Conservation (phyloP, 148 eudicot genomes). For the Dianthus caryophyllus region DNA sequence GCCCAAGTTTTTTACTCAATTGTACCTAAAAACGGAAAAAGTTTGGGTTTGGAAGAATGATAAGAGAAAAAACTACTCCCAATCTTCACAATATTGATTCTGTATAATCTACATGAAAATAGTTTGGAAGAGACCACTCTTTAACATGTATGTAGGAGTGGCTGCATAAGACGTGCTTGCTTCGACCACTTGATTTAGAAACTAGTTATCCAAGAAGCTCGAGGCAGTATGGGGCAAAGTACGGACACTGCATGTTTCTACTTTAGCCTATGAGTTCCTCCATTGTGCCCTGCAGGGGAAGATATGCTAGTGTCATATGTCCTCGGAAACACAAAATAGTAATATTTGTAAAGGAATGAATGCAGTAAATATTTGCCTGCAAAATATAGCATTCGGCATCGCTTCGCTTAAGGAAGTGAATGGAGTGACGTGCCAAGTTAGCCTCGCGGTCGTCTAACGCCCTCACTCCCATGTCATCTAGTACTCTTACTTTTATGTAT, state of each 20-base stretch:
- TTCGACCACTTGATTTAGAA: no score
- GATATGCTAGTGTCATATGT: conserved; percentile 1
- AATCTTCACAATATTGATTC: no score
- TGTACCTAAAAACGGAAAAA: no score
- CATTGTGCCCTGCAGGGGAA: conserved; percentile 62
- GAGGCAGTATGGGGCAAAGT: no score
- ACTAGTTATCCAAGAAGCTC: no score
- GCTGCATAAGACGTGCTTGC: no score
- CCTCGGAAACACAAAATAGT: background rate
- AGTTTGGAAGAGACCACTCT: no score
- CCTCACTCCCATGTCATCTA: conserved; percentile 75
- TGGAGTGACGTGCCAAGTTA: conserved; percentile 79
- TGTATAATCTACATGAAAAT: no score
- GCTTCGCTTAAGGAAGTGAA: conserved; percentile 75
- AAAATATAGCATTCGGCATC: conserved; percentile 93
- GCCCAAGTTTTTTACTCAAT: no score
- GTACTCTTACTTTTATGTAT: conserved; percentile 83
- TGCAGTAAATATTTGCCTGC: conserved; percentile 37
- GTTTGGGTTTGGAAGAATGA: no score
- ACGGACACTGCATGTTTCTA: background rate
- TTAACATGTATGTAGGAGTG: no score
- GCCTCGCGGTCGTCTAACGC: conserved; percentile 69
- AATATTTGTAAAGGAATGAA: background rate
- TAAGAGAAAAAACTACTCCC: no score
- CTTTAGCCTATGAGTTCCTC: conserved; percentile 73